These are phyloP conservation scores for Suillus lakei DNA, from an alignment of 768 basidiomycete genomes.

Conservation along the genomic window DNA sequence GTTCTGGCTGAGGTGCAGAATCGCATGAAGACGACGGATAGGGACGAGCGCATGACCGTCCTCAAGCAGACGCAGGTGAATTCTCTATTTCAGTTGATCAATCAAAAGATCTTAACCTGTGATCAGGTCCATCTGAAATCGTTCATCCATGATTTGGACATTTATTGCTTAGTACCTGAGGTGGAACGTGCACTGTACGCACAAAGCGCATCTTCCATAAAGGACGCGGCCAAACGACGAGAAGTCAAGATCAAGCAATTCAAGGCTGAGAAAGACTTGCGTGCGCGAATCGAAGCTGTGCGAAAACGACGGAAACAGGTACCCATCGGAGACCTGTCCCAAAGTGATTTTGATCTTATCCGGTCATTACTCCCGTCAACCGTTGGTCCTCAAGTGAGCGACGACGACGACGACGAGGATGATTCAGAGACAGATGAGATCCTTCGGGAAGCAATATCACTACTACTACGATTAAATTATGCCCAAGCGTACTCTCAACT, in stretches of 20 bases:
- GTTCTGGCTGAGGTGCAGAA: conserved; percentile 67
- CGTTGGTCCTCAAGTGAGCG: conserved; percentile 15
- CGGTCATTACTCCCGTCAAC: conserved; percentile 58
- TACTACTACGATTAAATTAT: conserved; percentile 77
- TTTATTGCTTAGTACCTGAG: conserved; percentile 68
- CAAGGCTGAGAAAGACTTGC: conserved; percentile 83
- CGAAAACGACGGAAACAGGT: conserved; percentile 56
- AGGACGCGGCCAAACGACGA: conserved; percentile 71
- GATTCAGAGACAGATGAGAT: conserved; percentile 67
- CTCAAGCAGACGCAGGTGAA: conserved; percentile 62
- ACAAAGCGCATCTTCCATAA: conserved; percentile 50
- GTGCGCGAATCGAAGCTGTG: conserved; percentile 64
- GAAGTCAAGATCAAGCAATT: conserved; percentile 93
- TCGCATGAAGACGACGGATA: conserved; percentile 58
- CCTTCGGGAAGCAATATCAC: conserved; percentile 66
- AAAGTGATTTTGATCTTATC: conserved; percentile 67
- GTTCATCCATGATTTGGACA: conserved; percentile 58
- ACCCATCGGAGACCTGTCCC: conserved; percentile 34
- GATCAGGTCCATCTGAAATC: conserved; percentile 51
- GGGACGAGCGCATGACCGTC: conserved; percentile 58
- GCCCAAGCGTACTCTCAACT: conserved; percentile 70
- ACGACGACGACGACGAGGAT: conserved; percentile 48
- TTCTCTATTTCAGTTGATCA: conserved; percentile 1
- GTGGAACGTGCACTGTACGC: conserved; percentile 61
- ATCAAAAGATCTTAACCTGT: not conserved